Evolutionary conservation across 371 early-diverging fungal genomes (phyloP), one percentile per base, ranked within the genome.

Genomic region (Circinella umbellata): DNA sequence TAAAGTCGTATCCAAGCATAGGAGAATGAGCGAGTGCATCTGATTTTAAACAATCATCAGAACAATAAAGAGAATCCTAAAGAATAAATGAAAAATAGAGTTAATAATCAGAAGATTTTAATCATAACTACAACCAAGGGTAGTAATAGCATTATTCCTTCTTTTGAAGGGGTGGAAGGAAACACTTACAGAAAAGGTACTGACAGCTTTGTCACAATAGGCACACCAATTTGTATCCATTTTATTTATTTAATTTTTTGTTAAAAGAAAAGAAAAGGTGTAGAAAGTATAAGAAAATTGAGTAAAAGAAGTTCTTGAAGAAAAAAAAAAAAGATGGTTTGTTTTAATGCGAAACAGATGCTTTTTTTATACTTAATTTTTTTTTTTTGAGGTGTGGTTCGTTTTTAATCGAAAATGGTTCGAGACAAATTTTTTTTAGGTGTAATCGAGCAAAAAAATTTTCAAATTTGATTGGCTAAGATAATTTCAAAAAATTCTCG

Each of bases 1-100:
- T 57, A 57, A 57, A 74, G 18, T 74, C 69, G 42, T 74, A 74
- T 11, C 71, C 75, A 17, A 70, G 67, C 66, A 74, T 64, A 18
- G 75, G 75, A 20, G 68, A 69, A 57, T 68, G 71, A 13, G 57
- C 36, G 18, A 72, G 35, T 1, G 76, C 76, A 54, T 76, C 76
- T 54, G 65, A 68, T 13, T 65, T 63, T 18, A 76, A 34, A 57
- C 76, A 76, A 14, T 70, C 73, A 59, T 72, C 73, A 17, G 76
- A 76, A 62, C 76, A 76, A 59, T 76, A 76, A 4, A 76, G 46
- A 7, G 76, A 76, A 63, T 70, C 66, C 72, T 72, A 61, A 27
- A 38, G 38, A 9, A 14, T 17, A 55, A 20, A n/a, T 34, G 11
- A 34, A 57, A 57, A 34, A 13, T 27, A 13, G n/a, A 51, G 51